These are phyloP conservation scores for Cylindrotheca closterium DNA, from an alignment of 108 stramenopile species.

Conservation along the genomic window DNA sequence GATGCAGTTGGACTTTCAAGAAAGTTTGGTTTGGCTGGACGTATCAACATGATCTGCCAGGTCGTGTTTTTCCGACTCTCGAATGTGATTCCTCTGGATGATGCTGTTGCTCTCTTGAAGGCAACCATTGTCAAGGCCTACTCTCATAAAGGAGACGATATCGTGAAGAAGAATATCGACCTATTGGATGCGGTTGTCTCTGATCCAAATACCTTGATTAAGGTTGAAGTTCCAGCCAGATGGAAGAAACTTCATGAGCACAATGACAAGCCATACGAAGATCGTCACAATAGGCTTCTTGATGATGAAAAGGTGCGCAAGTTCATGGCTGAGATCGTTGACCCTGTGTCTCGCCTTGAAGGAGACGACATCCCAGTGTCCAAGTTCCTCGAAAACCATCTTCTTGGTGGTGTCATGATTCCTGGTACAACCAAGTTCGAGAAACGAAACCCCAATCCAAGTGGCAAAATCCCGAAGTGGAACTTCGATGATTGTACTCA, in stretches of 20 bases:
- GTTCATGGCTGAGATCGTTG: conserved; percentile 57
- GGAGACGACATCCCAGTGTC: conserved; percentile 63
- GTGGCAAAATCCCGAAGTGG: conserved; percentile 50
- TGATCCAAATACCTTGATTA: conserved; percentile 40
- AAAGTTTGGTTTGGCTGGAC: conserved; percentile 51
- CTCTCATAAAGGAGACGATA: conserved; percentile 57
- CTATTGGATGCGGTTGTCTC: conserved; percentile 49
- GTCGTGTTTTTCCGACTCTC: conserved; percentile 54
- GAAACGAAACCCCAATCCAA: conserved; percentile 57
- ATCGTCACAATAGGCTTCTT: conserved; percentile 48
- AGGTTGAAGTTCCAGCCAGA: conserved; percentile 44
- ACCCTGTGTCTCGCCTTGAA: conserved; percentile 52
- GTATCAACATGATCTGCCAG: conserved; percentile 68
- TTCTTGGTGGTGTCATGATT: conserved; percentile 58
- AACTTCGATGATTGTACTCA: conserved; percentile 48
- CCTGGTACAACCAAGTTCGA: conserved; percentile 54
- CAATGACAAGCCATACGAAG: conserved; percentile 30
- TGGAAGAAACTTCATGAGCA: conserved; percentile 43
- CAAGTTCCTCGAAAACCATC: conserved; percentile 56
- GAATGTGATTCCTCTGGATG: conserved; percentile 51
- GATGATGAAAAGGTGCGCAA: conserved; percentile 52
- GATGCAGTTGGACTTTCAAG: conserved; percentile 49
- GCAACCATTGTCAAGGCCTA: conserved; percentile 52
- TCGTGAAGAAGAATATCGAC: conserved; percentile 57
- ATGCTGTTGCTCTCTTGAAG: conserved; percentile 45